Evolutionary conservation across 1,284 basidiomycete genomes (phyloP).

Genomic region (Leucoagaricus sp.): DNA sequence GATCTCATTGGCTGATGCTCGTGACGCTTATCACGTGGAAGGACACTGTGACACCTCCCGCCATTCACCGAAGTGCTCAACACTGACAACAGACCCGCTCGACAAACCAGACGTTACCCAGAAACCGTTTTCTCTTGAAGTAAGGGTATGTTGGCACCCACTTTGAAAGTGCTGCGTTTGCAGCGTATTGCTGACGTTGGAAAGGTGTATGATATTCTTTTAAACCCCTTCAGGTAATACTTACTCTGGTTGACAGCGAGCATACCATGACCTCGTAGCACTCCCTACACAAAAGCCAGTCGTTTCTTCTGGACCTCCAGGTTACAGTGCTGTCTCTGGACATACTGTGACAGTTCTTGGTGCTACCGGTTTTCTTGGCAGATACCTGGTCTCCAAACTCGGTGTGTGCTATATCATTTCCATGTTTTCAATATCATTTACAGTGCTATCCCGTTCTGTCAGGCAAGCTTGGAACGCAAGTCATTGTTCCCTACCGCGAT

Average conservation of each 20-base stretch:
- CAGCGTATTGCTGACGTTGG: conserved; percentile 48
- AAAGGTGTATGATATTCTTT: conserved; percentile 37
- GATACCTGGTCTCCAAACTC: conserved; percentile 93
- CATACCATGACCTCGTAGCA: conserved; percentile 69
- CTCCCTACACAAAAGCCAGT: conserved; percentile 65
- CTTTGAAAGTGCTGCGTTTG: conserved; percentile 47
- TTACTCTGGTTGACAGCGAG: conserved; percentile 48
- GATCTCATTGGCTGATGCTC: not conserved
- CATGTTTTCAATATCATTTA: conserved; percentile 11
- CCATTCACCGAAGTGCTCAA: conserved; percentile 36
- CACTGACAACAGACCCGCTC: not conserved
- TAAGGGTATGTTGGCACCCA: conserved; percentile 47
- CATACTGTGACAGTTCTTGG: conserved; percentile 97
- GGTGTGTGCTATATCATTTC: conserved; percentile 49
- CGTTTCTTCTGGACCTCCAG: conserved; percentile 76
- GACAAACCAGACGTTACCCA: conserved; percentile 10
- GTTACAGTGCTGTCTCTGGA: conserved; percentile 85
- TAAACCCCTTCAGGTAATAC: not conserved
- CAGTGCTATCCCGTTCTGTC: conserved; percentile 20
- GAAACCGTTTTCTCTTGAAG: conserved; percentile 26
- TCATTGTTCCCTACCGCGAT: conserved; percentile 94
- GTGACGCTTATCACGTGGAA: conserved; percentile 29
- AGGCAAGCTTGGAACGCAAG: conserved; percentile 93
- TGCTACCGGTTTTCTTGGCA: conserved; percentile 92
- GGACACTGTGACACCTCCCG: conserved; percentile 29